phyloP scores from a whole-genome alignment of 1,139 yeast species.

The Lodderomyces metapsilosis region DNA sequence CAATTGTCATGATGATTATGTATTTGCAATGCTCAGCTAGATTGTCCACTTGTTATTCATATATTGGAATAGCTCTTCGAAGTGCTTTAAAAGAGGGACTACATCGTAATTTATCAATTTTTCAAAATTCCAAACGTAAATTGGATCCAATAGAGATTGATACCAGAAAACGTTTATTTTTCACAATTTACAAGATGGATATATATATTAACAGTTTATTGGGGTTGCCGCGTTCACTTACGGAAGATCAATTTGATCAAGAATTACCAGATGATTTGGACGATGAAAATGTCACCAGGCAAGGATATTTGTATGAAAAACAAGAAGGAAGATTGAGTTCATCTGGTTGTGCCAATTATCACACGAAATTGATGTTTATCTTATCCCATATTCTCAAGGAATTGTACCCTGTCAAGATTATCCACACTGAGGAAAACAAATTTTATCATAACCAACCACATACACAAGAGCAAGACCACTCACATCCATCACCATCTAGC shows the following conservation, averaged over 20 bases:
- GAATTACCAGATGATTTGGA: slow-evolving; percentile 81
- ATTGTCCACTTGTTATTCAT: slow-evolving; percentile 85
- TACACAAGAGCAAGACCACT: neutral
- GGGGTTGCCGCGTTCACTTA: slow-evolving; percentile 77
- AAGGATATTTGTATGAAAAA: slow-evolving; percentile 39
- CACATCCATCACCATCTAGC: neutral
- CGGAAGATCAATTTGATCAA: slow-evolving; percentile 86
- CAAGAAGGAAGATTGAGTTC: slow-evolving; percentile 58
- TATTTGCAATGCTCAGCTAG: slow-evolving; percentile 90
- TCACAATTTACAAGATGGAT: slow-evolving; percentile 90
- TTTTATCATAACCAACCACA: neutral
- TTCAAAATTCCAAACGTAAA: slow-evolving; percentile 46
- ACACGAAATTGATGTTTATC: slow-evolving; percentile 63
- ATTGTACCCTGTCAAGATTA: slow-evolving; percentile 42
- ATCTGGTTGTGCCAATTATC: slow-evolving; percentile 82
- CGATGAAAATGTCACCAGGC: slow-evolving; percentile 80
- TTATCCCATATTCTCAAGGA: slow-evolving; percentile 43
- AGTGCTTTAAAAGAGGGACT: slow-evolving; percentile 86
- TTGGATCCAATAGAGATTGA: slow-evolving; percentile 84
- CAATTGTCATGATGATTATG: slow-evolving; percentile 69
- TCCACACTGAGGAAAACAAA: slow-evolving; percentile 8
- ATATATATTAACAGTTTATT: slow-evolving; percentile 85
- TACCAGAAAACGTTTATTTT: slow-evolving; percentile 79
- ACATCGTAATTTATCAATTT: slow-evolving; percentile 66
- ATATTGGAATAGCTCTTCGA: slow-evolving; percentile 88